Evolutionary conservation across 2,329 filamentous ascomycete species (phyloP), one percentile per base, ranked within the genome.

Genomic region (Diaporthe sp.): DNA sequence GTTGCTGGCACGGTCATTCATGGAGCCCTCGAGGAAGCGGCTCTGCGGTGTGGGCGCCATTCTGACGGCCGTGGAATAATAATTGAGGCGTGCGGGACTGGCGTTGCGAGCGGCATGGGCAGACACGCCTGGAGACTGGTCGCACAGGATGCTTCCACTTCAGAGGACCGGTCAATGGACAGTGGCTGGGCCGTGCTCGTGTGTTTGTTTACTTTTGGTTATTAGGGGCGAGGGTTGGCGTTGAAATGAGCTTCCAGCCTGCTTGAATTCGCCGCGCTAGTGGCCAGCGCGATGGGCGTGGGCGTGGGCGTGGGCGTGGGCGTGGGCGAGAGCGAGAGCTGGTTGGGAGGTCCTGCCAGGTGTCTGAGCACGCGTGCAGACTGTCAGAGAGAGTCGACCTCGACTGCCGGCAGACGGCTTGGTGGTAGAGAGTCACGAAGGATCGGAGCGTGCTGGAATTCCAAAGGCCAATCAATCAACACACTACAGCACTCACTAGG

Each of bases 1-100:
- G 74, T 91, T 88, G 79, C 93, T 96, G 42, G 90, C 87, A 77
- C 94, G 92, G 82, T 97, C 94, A 80, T 92, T 94, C 94, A 98
- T 96, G 79, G 93, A 96, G 53, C 93, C 95, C 84, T 98, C 95
- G 50, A 92, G 79, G 89, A 97, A 86, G 84, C 91, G 81, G 85
- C 90, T 86, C 78, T 82, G 83, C 55, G 73, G 71, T 12, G 79
- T 75, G 6, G 76, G 75, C 37, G 68, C 59, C 25, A 77, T 77
- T 17, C 51, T 74, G 56, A 66, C 17, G 70, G 55, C 35, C 76
- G 74, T 27, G 44, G 69, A n/a, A n/a, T 25, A 68, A 65, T n/a
- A 44, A 50, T 50, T 71, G 61, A 65, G 47, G 47, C 59, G 71
- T 59, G 25, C 32, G 27, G n/a, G 47, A 51, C 56, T 44, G 72